These are phyloP conservation scores for Podila clonocystis DNA, from an alignment of 192 early-diverging fungal genomes.

Conservation along the genomic window DNA sequence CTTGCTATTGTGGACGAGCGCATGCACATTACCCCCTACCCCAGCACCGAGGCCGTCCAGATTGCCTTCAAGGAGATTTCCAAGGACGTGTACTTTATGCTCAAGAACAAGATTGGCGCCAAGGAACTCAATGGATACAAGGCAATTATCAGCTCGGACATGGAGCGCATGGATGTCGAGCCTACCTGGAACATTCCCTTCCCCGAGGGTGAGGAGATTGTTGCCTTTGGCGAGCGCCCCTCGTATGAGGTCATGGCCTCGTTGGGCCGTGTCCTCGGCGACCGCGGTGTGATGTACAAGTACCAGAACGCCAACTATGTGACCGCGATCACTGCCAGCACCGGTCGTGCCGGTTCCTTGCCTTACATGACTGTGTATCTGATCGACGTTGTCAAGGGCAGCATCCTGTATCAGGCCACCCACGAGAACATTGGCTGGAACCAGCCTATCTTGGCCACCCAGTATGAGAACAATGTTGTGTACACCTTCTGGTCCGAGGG, in stretches of 20 bases:
- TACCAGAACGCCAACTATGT: conserved; percentile 96
- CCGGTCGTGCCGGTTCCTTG: conserved; percentile 9
- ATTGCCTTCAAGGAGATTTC: conserved; percentile 64
- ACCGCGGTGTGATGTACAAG: conserved; percentile 98
- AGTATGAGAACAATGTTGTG: conserved; percentile 90
- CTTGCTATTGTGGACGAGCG: conserved; percentile 61
- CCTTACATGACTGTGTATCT: conserved; percentile 76
- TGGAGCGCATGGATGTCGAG: conserved; percentile 53
- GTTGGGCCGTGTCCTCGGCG: conserved; percentile 91
- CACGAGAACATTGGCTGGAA: conserved; percentile 67
- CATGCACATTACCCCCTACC: conserved; percentile 59
- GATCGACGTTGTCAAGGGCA: conserved; percentile 90
- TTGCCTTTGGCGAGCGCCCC: conserved; percentile 54
- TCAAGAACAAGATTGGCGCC: conserved; percentile 60
- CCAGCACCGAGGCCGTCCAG: conserved; percentile 62
- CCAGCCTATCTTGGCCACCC: conserved; percentile 72
- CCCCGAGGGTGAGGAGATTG: conserved; percentile 63
- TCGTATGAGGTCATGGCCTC: conserved; percentile 79
- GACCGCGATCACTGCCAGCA: conserved; percentile 73
- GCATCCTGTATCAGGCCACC: conserved; percentile 75
- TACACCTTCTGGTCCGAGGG: conserved; percentile 92
- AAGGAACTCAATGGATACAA: conserved; percentile 65
- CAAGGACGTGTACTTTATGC: conserved; percentile 74
- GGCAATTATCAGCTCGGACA: conserved; percentile 57
- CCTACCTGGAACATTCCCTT: conserved; percentile 65